Evolutionary conservation across 208 protist species (phyloP), one percentile per base, ranked within the genome.

Genomic region (Trypanosoma scelopori): DNA sequence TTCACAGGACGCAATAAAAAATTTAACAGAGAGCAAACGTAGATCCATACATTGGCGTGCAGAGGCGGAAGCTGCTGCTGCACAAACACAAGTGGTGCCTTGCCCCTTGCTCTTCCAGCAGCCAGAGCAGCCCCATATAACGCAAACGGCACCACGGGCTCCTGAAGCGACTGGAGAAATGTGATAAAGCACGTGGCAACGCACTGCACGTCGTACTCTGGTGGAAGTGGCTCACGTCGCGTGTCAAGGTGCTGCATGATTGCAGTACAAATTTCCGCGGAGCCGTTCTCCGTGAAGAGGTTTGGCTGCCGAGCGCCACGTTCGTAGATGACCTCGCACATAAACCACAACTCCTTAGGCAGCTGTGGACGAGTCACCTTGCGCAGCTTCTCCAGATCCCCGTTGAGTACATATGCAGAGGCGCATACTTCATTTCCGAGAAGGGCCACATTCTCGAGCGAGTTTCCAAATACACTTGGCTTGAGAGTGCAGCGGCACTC

Each of bases 261-360:
- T 5, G 41, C 65, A 11, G 65, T 25, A 41, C 82, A 85, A 55
- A 20, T 60, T 13, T 85, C 84, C 32, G 50, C 53, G 59, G 79
- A 71, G 30, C 64, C 48, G 42, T 77, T 77, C 41, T 70, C 64
- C 0, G 71, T 82, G 76, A 96, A 96, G n/a, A 94, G 76, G 27
- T 78, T 77, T 0, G 77, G 64, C 49, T 63, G 59, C 0, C 50
- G 59, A 18, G 57, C 53, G 11, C 74, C 73, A 20, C 66, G 60
- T 18, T 85, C 78, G 49, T 82, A 80, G 22, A 93, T 68, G 16
- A 79, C 84, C 59, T 94, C 81, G 50, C 74, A 79, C 20, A 94
- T 53, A 56, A 78, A 81, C 87, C 88, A 97, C 30, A 94, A 57
- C 72, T 97, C 88, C 75, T 97, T 97, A n/a, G 88, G 86, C 11